Evolutionary conservation across 148 eudicot genomes (phyloP), one percentile per base, ranked within the genome.

Genomic region (Talinum fruticosum): DNA sequence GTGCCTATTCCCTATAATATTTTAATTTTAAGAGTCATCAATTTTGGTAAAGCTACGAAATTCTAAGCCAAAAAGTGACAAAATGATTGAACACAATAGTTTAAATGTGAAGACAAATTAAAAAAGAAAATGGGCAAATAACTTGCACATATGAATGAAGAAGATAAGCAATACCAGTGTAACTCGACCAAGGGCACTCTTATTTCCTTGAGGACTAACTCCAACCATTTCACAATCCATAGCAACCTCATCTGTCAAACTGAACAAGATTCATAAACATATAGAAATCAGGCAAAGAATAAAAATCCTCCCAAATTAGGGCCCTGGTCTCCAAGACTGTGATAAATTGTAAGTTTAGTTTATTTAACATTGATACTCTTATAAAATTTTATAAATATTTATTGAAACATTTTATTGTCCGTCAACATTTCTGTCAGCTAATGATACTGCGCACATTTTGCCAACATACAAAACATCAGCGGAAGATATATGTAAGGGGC

Each of bases 211-310:
- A 57, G 90, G 76, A 82, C 93, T 88, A 78, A 91, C 93, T 79
- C 99, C 99, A 80, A 96, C 99, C 99, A 96, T 96, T 85, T 96
- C 99, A 74, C 97, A 96, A 79, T 96, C 99, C 97, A 96, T 93
- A 57, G 87, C 97, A 69, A 96, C 53, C 78, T 79, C 88, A 72
- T 89, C 86, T 76, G 97, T 93, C 45, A 91, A 72, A 79, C 99
- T 96, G 87, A 68, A 33, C 34, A 81, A 21, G 72, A 35, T 76
- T 70, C 75, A 45, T 29, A 59, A 10, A 68, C 57, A 79, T 49
- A 29, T 0, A 71, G 12, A 47, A 76, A 26, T 38, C 49, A 72
- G 72, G 36, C 21, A 24, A 73, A 21, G n/a, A n/a, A 72, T 7
- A 49, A 64, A 19, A 59, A 70, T 24, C 10, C 3, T 2, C 33